phyloP scores from a whole-genome alignment of 2,329 filamentous ascomycete genomes.

The Hypoxylon sp. region DNA sequence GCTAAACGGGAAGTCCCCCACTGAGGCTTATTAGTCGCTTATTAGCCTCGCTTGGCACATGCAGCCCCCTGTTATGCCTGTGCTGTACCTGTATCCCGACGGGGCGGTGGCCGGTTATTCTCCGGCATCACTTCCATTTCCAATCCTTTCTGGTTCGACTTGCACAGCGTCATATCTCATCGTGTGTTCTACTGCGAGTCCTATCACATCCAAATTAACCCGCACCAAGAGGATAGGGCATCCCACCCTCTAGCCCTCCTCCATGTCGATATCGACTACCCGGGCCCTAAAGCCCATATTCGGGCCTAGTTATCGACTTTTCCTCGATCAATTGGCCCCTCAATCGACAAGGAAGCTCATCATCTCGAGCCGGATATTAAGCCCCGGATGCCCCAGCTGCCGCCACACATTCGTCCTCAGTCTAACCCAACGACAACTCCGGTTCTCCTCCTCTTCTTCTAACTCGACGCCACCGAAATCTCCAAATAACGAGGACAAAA shows the following conservation, averaged over 20 bases:
- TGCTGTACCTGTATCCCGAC: conserved; percentile 14
- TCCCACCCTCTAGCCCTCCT: conserved; percentile 23
- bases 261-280: conserved; percentile 52
- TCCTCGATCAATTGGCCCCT: conserved; percentile 50
- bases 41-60: conserved; percentile 37
- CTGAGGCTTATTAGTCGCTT: conserved; percentile 43
- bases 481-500: conserved; percentile 18
- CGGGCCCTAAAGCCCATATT: conserved; percentile 50
- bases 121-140: conserved; percentile 27
- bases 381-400: conserved; percentile 52
- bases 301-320: conserved; percentile 48
- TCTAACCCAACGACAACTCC: conserved; percentile 44
- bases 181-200: conserved; percentile 16
- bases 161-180: conserved; percentile 27
- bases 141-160: conserved; percentile 25
- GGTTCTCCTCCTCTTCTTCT: conserved; percentile 56
- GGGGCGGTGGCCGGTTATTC: conserved; percentile 42
- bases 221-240: conserved; percentile 30
- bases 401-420: conserved; percentile 42
- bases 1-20: conserved; percentile 39
- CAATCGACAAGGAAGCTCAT: conserved; percentile 48
- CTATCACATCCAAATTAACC: conserved; percentile 17
- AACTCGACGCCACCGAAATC: conserved; percentile 44
- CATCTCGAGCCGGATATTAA: conserved; percentile 34
- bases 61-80: not conserved